A percentile compares a stretch with the other conserved stretches of the same genome.
Evolutionary conservation across 805 yeast species (phyloP).

Genomic region (Kodamaea hsintzibuensis): DNA sequence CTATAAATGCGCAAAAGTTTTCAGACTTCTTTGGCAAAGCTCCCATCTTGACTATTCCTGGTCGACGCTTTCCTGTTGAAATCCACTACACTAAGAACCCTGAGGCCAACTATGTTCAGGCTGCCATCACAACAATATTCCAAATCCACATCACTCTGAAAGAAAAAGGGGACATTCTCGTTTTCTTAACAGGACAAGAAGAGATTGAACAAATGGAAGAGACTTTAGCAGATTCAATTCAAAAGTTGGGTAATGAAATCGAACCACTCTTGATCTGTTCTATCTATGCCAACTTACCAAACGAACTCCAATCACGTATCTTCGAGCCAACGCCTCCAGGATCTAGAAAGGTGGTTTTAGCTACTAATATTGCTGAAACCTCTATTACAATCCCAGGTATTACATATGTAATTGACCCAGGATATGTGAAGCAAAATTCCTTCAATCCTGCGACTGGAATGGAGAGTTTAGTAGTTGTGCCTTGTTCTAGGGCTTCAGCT

Average conservation of each 20-base stretch:
- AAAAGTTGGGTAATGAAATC: constrained; percentile 59
- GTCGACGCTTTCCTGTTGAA: constrained; percentile 90
- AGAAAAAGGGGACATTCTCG: constrained; percentile 79
- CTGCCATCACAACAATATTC: constrained; percentile 83
- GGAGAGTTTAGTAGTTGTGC: constrained; percentile 48
- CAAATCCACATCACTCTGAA: constrained; percentile 76
- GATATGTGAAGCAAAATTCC: constrained; percentile 46
- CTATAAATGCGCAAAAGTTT: constrained; percentile 87
- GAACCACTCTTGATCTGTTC: constrained; percentile 74
- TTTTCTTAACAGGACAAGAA: constrained; percentile 94
- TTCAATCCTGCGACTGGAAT: constrained; percentile 43
- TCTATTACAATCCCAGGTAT: constrained; percentile 48
- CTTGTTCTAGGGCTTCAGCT: constrained; percentile 47
- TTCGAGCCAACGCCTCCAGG: constrained; percentile 85
- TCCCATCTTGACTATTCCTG: constrained; percentile 88
- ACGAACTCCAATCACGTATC: constrained; percentile 76
- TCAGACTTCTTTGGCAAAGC: constrained; percentile 79
- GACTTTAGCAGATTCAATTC: constrained; percentile 62
- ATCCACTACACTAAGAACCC: constrained; percentile 82
- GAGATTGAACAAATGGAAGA: constrained; percentile 87
- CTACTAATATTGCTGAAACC: constrained; percentile 82
- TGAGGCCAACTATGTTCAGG: constrained; percentile 87
- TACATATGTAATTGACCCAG: constrained; percentile 44
- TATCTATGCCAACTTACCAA: constrained; percentile 87
- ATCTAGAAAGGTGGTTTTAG: constrained; percentile 83